Evolutionary conservation across 352 stramenopile species (phyloP), one percentile per base, ranked within the genome.

Genomic region (Plasmopara viticola): DNA sequence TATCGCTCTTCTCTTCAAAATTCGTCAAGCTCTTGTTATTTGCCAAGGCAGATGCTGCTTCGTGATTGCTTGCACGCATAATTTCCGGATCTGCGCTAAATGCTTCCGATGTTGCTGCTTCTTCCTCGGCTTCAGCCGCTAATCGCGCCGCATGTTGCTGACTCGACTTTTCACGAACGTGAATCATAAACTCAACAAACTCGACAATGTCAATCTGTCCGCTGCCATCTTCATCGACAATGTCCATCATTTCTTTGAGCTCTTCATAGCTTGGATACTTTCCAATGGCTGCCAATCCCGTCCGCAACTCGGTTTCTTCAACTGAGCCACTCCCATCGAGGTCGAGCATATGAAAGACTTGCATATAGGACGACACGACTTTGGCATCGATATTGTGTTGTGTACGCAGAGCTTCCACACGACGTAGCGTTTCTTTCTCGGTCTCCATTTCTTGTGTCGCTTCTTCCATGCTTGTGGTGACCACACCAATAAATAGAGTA

Each of bases 391-490:
- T 60, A 5, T 45, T 43, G 31, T 87, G 83, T 38, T 74, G 69
- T n/a, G 64, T 56, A 7, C 77, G 74, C 13, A 91, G 60, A 17
- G 60, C 70, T 29, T 86, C 77, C 12, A 93, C 60, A 42, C 84
- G 77, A 44, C 70, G 59, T 20, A 89, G 7, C 12, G 92, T 48
- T 29, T 74, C 67, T 29, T 90, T 89, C 47, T 91, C 75, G 0
- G 60, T 73, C 37, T 87, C 74, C 77, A 93, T 92, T 49, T 90
- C 78, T 40, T 94, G 74, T 4, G 86, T 95, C 12, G 81, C 85
- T 61, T 96, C 87, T 47, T 93, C 78, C 86, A 96, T 95, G 56
- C 78, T 92, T 30, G 88, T 94, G 0, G 86, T 95, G 8, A 96
- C 84, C 31, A 93, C 85, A 91, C 87, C 87, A 54, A 96, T 94